Evolutionary conservation across 1,284 basidiomycete species (phyloP).

Genomic region (Meripilus lineatus): DNA sequence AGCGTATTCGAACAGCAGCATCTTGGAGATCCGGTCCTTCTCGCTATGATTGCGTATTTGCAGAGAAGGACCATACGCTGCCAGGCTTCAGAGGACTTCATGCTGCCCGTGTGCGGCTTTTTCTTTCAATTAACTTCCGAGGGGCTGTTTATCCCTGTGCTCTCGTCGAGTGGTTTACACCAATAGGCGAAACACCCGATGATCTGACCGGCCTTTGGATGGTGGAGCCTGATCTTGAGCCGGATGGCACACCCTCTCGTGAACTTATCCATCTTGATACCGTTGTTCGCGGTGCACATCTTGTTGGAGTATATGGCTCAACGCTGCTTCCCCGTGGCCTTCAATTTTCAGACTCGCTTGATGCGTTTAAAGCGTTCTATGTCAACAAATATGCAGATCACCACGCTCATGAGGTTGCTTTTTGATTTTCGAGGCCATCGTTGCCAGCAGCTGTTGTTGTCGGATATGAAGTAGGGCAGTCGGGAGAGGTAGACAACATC

Average conservation of each 20-base stretch:
- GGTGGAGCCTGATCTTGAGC: constrained; percentile 12
- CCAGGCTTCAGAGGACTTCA: constrained; percentile 3
- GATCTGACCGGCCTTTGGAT: constrained; percentile 20
- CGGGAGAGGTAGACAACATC: too few species aligned
- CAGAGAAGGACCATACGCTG: neutral
- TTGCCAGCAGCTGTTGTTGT: too few species aligned
- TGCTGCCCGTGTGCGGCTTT: constrained; percentile 11
- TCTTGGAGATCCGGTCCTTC: constrained; percentile 3
- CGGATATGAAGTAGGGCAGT: too few species aligned
- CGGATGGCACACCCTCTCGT: neutral
- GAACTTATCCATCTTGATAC: constrained; percentile 5
- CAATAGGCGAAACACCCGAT: constrained; percentile 14
- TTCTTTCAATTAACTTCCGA: constrained; percentile 7
- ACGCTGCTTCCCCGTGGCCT: constrained; percentile 12
- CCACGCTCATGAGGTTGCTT: too few species aligned
- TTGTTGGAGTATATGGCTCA: constrained; percentile 3
- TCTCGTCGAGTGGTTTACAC: too few species aligned
- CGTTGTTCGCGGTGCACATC: constrained; percentile 7
- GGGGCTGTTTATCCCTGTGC: constrained; percentile 14
- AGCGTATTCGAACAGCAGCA: constrained; percentile 23
- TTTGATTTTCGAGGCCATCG: too few species aligned
- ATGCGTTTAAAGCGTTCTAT: constrained; percentile 8
- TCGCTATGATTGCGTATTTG: constrained; percentile 6
- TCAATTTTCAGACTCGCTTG: constrained; percentile 1
- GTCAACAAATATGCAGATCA: too few species aligned